A percentile compares a stretch with the other conserved stretches of the same genome.
These are phyloP conservation scores for Cladosporium cucumerinum DNA, from an alignment of 2,329 filamentous ascomycete species.

Conservation along the genomic window DNA sequence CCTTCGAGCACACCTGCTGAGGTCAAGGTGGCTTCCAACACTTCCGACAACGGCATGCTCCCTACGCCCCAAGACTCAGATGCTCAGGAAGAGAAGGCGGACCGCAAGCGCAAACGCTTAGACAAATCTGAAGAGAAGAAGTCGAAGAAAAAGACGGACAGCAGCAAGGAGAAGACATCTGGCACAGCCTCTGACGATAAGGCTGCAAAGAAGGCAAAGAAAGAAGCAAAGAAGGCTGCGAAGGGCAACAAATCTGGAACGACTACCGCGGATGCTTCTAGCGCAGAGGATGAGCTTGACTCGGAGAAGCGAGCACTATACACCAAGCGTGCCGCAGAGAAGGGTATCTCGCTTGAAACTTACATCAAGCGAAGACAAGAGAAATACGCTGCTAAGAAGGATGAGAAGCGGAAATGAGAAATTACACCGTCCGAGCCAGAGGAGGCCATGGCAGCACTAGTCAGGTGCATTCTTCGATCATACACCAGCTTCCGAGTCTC, in stretches of 20 bases:
- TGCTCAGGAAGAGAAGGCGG: slow-evolving; percentile 6
- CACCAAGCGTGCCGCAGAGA: slow-evolving; percentile 35
- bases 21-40: not conserved
- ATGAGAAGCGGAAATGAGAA: slow-evolving; percentile 16
- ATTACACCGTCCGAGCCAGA: not conserved
- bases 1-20: slow-evolving; percentile 5
- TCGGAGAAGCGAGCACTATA: slow-evolving; percentile 33
- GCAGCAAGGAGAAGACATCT: slow-evolving; percentile 18
- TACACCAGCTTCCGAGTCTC: not conserved
- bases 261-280: slow-evolving; percentile 14
- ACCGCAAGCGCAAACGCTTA: slow-evolving; percentile 8
- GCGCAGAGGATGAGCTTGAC: slow-evolving; percentile 21
- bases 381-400: slow-evolving; percentile 23
- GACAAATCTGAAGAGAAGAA: slow-evolving; percentile 11
- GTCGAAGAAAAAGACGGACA: slow-evolving; percentile 18
- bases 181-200: not conserved
- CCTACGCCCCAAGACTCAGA: slow-evolving; percentile 6
- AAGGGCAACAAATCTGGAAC: slow-evolving; percentile 14
- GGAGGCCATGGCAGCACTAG: not conserved
- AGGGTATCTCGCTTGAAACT: slow-evolving; percentile 37
- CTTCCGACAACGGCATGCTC: not conserved
- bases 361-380: slow-evolving; percentile 28
- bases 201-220: slow-evolving; percentile 18
- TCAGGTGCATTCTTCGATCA: not conserved
- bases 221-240: slow-evolving; percentile 22